Evolutionary conservation across 2,329 filamentous ascomycete genomes (phyloP), one percentile per base, ranked within the genome.

Genomic region (Dothideomycetidae sp.): DNA sequence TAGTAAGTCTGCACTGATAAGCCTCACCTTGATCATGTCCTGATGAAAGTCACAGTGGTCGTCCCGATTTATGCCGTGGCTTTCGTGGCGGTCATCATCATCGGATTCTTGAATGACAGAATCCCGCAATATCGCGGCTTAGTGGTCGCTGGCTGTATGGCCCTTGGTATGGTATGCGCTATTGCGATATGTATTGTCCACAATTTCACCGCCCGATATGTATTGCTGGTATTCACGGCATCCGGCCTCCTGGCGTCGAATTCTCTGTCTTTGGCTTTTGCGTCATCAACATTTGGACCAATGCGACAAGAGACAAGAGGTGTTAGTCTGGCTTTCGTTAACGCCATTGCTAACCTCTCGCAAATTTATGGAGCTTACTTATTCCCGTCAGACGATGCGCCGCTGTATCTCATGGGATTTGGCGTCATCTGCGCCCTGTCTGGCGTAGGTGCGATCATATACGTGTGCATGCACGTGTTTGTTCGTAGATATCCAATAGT

Each of bases 301-400:
- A 64, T 71, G 60, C 55, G 58, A 12, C 60, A 59, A 1, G 66
- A 71, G 44, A 61, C 62, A 3, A 52, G 68, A n/a, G 68, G 61
- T 10, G 61, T 73, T 12, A 58, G 59, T 3, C 50, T 73, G 13
- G 68, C 67, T 1, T 49, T 71, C 7, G 63, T 71, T 26, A 71
- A 71, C 43, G 64, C 66, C 0, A 54, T 71, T 47, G 68, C 66
- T 3, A 71, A 71, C 43, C 48, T 71, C 5, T 64, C 68, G 0
- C 64, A 69, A 42, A 71, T 73, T 12, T 73, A 72, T 42, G 68
- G 70, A 7, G 60, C 66, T 0, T 48, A 70, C 43, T 46, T 73
- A 2, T 73, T 70, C 50, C 70, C 68, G 0, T 48, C 52, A 1
- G 46, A 54, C 0, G 66, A 71, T 38, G 52, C 53, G 14, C 68